A percentile compares a stretch with the other conserved stretches of the same genome.
Conservation (phyloP, 306 rosid genomes). For the Cotoneaster glaucophyllus region DNA sequence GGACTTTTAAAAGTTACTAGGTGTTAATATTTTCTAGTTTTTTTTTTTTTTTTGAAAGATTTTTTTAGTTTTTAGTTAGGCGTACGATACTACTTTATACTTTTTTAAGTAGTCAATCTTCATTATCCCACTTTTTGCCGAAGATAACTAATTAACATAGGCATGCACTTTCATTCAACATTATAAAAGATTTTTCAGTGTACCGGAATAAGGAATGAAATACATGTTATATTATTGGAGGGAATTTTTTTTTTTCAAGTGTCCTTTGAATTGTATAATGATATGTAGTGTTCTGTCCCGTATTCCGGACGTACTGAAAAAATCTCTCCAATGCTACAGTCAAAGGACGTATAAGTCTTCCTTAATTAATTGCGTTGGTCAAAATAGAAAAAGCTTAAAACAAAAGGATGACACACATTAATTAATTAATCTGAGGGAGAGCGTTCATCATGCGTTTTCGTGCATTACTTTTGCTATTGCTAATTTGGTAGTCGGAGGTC, state of each 20-base stretch:
- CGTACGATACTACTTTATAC: not conserved
- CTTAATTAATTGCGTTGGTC: not conserved
- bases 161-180: not conserved
- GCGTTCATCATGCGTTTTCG: not conserved
- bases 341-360: not conserved
- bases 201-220: accelerated
- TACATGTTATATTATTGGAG: too few relatives aligned
- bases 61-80: not conserved
- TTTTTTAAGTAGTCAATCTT: not conserved
- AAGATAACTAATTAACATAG: not conserved
- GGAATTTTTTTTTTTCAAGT: too few relatives aligned
- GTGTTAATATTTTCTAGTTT: not conserved
- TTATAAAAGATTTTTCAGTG: too few relatives aligned
- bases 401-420: not conserved
- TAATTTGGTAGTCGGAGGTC: too few relatives aligned
- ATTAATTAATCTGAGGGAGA: not conserved
- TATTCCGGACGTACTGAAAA: too few relatives aligned
- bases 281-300: accelerated
- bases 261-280: accelerated
- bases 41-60: too few relatives aligned
- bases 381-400: not conserved
- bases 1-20: not conserved
- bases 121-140: not conserved
- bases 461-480: not conserved
- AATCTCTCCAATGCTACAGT: not conserved